Evolutionary conservation across 768 basidiomycete genomes (phyloP).

Genomic region (Galerina sulciceps): DNA sequence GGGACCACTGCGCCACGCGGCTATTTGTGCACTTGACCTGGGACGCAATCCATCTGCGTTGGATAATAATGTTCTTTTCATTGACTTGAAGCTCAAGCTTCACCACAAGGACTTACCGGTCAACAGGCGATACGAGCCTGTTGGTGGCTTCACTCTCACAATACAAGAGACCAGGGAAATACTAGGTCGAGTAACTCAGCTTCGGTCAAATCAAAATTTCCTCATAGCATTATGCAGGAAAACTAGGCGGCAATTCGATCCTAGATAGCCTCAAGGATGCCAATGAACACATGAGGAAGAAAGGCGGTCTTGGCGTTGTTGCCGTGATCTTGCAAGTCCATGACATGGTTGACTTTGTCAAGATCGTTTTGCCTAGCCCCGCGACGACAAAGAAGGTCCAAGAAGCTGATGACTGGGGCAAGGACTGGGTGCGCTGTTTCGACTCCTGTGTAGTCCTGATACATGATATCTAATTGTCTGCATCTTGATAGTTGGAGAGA

Average conservation of each 20-base stretch:
- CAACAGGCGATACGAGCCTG: constrained; percentile 22
- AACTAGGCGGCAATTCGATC: constrained; percentile 16
- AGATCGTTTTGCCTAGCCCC: constrained; percentile 26
- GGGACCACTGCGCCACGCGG: constrained; percentile 26
- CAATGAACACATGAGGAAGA: constrained; percentile 25
- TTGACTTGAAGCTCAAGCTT: constrained; percentile 23
- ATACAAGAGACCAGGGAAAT: constrained; percentile 25
- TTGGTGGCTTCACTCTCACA: constrained; percentile 22
- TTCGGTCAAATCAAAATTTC: background rate
- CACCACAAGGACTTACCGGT: constrained; percentile 20
- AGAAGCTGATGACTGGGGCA: constrained; percentile 22
- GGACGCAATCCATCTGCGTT: constrained; percentile 20
- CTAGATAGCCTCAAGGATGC: constrained; percentile 24
- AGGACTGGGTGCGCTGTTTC: constrained; percentile 22
- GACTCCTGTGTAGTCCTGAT: background rate
- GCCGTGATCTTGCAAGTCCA: constrained; percentile 22
- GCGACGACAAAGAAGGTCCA: constrained; percentile 19
- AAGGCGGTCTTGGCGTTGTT: constrained; percentile 26
- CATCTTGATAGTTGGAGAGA: constrained; percentile 14
- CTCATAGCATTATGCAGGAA: constrained; percentile 8
- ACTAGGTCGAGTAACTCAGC: constrained; percentile 17
- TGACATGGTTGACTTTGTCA: constrained; percentile 25
- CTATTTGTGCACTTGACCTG: constrained; percentile 30
- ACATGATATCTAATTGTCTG: background rate
- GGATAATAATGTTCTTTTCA: constrained; percentile 24